Percentiles rank a stretch among this genome's conserved stretches.
Conservation (phyloP, 345 rosid species). For the Citrus reticulata region DNA sequence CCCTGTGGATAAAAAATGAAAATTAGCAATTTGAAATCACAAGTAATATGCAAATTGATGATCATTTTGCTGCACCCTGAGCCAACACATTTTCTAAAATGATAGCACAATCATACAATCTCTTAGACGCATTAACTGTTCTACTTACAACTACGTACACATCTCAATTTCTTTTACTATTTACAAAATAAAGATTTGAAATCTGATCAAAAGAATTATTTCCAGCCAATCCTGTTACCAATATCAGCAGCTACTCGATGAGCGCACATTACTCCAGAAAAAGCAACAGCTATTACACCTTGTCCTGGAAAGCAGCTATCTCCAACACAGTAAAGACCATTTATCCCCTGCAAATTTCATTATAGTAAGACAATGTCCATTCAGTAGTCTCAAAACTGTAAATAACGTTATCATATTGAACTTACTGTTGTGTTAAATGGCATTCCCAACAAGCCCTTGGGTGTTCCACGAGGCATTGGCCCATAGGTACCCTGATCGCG, state of each 20-base stretch:
- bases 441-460: conserved; percentile 95
- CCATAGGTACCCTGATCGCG: conserved; percentile 88
- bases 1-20: conserved; percentile 27
- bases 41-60: neutral
- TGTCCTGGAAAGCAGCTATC: conserved; percentile 99
- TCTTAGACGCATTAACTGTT: neutral
- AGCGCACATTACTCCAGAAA: conserved; percentile 95
- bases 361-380: conserved; percentile 8
- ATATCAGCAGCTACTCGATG: conserved; percentile 98
- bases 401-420: neutral
- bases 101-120: neutral
- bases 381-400: conserved; percentile 1
- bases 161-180: neutral
- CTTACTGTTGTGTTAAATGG: conserved; percentile 92
- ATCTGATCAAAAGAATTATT: neutral
- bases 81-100: neutral
- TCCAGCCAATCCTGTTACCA: conserved; percentile 41
- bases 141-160: neutral
- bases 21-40: neutral
- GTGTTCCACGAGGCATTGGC: conserved; percentile 81
- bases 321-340: conserved; percentile 87
- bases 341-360: conserved; percentile 53
- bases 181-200: conserved; percentile 4
- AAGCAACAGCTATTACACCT: conserved; percentile 96
- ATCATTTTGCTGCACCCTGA: neutral